Evolutionary conservation across 257 asterid genomes (phyloP).

Genomic region (Lantana camara): DNA sequence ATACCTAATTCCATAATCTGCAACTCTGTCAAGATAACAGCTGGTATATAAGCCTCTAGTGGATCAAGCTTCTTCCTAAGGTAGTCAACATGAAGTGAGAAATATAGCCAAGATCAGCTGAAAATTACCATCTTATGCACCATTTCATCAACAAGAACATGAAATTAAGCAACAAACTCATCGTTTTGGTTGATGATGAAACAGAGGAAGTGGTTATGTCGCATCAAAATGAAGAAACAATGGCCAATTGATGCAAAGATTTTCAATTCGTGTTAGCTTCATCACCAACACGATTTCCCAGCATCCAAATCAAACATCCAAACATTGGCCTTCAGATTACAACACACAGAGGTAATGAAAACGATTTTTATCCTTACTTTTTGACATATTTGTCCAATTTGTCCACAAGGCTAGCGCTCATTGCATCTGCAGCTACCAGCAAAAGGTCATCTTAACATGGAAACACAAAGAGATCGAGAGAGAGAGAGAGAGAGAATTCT

Average conservation of each 20-base stretch:
- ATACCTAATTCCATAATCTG: slow-evolving; percentile 93
- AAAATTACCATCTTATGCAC: background rate
- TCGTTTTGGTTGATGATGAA: background rate
- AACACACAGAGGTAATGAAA: background rate
- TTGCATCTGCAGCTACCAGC: slow-evolving; percentile 65
- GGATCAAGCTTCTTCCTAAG: slow-evolving; percentile 97
- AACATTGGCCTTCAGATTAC: background rate
- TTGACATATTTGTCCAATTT: slow-evolving; percentile 81
- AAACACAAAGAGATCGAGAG: slow-evolving; percentile 10
- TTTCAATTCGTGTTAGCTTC: background rate
- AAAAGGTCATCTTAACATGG: slow-evolving; percentile 9
- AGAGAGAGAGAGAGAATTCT: background rate
- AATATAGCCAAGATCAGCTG: background rate
- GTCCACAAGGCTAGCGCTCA: slow-evolving; percentile 59
- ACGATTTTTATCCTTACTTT: slow-evolving; percentile 45
- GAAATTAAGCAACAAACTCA: background rate
- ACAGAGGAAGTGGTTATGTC: no score
- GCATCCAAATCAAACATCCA: background rate
- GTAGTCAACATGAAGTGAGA: background rate
- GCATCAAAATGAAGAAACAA: background rate
- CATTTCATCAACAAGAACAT: background rate
- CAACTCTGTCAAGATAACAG: slow-evolving; percentile 79
- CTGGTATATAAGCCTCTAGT: slow-evolving; percentile 85
- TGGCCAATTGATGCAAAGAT: background rate
- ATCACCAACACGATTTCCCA: background rate